Percentiles rank a stretch among this genome's conserved stretches.
Conservation (phyloP, 768 basidiomycete genomes). For the Termitomyces sp. region DNA sequence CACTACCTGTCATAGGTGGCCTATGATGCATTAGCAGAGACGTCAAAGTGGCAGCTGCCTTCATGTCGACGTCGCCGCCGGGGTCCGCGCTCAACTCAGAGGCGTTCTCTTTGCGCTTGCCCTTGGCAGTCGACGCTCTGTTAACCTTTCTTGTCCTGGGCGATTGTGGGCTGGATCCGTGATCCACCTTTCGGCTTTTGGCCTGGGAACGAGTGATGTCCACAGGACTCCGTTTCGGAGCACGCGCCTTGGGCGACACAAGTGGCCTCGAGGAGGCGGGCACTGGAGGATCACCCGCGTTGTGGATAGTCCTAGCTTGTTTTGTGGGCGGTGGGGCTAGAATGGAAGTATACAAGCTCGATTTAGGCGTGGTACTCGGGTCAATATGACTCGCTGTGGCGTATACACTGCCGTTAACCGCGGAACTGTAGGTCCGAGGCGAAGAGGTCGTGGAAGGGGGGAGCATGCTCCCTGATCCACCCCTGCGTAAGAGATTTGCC, state of each 20-base stretch:
- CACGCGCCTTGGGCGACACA: conserved; percentile 42
- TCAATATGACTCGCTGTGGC: conserved; percentile 30
- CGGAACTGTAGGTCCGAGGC: conserved; percentile 42
- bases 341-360: conserved; percentile 69
- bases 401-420: conserved; percentile 26
- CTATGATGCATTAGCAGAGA: conserved; percentile 65
- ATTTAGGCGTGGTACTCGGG: conserved; percentile 30
- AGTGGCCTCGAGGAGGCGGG: conserved; percentile 47
- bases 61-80: conserved; percentile 70
- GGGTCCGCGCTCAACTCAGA: conserved; percentile 29
- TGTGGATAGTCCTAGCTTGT: conserved; percentile 77
- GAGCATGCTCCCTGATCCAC: conserved; percentile 44
- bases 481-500: conserved; percentile 28
- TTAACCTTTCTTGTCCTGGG: conserved; percentile 43
- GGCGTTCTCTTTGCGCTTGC: conserved; percentile 25
- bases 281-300: conserved; percentile 66
- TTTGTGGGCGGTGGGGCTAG: conserved; percentile 75
- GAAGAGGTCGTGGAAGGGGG: conserved; percentile 40
- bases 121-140: conserved; percentile 38
- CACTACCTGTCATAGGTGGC: conserved; percentile 56
- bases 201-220: conserved; percentile 44
- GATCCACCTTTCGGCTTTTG: conserved; percentile 31
- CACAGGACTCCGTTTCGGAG: conserved; percentile 43
- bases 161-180: conserved; percentile 30
- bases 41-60: conserved; percentile 79